Evolutionary conservation across 2,329 filamentous ascomycete species (phyloP).

Genomic region (Pyrenophora seminiperda): DNA sequence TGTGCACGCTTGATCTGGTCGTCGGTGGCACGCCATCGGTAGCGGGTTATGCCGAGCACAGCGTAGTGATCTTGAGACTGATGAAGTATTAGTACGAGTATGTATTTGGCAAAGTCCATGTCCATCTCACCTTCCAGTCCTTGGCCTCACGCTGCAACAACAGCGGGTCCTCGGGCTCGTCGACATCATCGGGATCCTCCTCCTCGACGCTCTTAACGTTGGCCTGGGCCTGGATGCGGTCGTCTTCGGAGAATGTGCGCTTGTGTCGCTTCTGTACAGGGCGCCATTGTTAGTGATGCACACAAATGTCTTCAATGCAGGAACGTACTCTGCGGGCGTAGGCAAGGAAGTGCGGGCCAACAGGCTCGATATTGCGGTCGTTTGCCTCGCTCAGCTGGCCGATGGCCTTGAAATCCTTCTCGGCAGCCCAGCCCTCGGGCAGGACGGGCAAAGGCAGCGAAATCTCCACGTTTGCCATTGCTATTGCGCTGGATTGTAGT

Average conservation of each 20-base stretch:
- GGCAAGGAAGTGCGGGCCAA: constrained; percentile 96
- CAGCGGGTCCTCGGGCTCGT: constrained; percentile 89
- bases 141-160: constrained; percentile 94
- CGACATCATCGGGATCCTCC: constrained; percentile 86
- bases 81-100: constrained; percentile 14
- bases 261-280: constrained; percentile 73
- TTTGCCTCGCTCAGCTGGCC: constrained; percentile 76
- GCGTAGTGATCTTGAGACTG: constrained; percentile 96
- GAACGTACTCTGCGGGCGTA: constrained; percentile 82
- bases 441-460: constrained; percentile 73
- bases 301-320: no score
- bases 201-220: constrained; percentile 95
- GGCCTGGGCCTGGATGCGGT: constrained; percentile 93
- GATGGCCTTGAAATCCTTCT: constrained; percentile 90
- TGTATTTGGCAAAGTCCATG: no score
- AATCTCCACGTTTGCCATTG: constrained; percentile 72
- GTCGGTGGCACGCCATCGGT: constrained; percentile 89
- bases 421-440: constrained; percentile 78
- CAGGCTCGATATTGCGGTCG: constrained; percentile 89
- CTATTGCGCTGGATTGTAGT: constrained; percentile 58
- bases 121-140: constrained; percentile 88
- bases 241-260: constrained; percentile 98
- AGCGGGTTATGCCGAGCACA: constrained; percentile 88
- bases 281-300: constrained; percentile 19
- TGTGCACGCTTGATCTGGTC: constrained; percentile 99